Base-by-base conservation (phyloP, 139 green algal genomes). In the Desmodesmus armatus region DNA sequence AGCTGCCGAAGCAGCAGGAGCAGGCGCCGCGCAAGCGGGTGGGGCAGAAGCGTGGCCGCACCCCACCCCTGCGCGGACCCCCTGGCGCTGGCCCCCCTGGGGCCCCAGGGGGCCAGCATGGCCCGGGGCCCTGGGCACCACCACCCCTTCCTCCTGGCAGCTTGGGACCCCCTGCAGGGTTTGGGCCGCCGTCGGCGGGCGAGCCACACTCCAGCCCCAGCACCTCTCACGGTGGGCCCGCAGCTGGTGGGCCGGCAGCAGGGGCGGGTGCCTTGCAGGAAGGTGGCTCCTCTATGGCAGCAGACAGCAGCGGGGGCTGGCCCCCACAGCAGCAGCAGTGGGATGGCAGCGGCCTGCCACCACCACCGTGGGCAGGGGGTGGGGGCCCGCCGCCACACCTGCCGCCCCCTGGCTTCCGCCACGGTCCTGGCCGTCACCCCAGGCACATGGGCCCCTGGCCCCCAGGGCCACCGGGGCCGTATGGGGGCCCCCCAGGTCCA, bases 1-100 rank as follows among this genome's bases (percentile, higher is more conserved):
- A 74, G 65, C 62, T 77, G 80, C 78, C 86, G 6, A 78, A 80
- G 27, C 15, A 33, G 73, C 73, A 80, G 73, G 70, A 88, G 67
- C 78, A 84, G 62, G 47, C 13, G 47, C 80, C 80, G 77, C 66
- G 67, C 51, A 27, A 35, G 5, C 6, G 35, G 33, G n/a, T n/a
- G n/a, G n/a, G 27, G 67, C 41, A 65, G 47, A 25, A 67, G 62
- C 31, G 31, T 29, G 35, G 76, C 37, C n/a, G 47, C 33, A 21
- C 13, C 33, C 72, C 72, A 41, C 43, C n/a, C 1, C 43, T n/a
- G 41, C 27, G 51, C 11, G 53, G 53, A 1, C 49, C 49, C 4
- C 43, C 25, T 40, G 43, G 19, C 15, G 7, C 65, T 72, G 65
- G 65, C 5, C 65, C 65, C 2, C 31, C 31, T 29, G n/a, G n/a